Conservation (phyloP, 1,139 yeast species). For the Suzukiozyma palmioleophila region DNA sequence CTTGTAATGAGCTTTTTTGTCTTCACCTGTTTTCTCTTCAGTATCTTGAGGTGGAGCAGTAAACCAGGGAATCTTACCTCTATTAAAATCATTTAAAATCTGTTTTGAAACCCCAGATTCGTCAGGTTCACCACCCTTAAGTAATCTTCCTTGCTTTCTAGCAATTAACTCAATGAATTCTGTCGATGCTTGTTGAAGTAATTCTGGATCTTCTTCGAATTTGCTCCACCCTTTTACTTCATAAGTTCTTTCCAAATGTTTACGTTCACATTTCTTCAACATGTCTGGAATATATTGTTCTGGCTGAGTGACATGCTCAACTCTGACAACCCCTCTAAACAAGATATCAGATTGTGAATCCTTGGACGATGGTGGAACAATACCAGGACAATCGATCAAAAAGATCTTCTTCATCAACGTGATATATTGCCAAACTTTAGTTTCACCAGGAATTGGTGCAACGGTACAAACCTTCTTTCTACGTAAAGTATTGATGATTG, state of each 20-base stretch:
- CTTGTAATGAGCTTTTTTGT: constrained; percentile 50
- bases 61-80: constrained; percentile 98
- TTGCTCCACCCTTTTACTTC: constrained; percentile 87
- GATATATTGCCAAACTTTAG: constrained; percentile 98
- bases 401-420: constrained; percentile 94
- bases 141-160: constrained; percentile 83
- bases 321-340: constrained; percentile 96
- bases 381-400: constrained; percentile 97
- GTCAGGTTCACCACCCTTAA: constrained; percentile 98
- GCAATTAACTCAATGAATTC: constrained; percentile 90
- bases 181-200: constrained; percentile 52
- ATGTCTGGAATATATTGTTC: constrained; percentile 93
- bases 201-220: constrained; percentile 36
- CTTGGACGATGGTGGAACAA: constrained; percentile 89
- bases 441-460: constrained; percentile 98
- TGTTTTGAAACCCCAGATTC: constrained; percentile 90
- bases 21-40: constrained; percentile 49
- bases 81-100: constrained; percentile 86
- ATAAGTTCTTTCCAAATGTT: constrained; percentile 92
- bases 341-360: constrained; percentile 92
- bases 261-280: constrained; percentile 77
- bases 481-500: constrained; percentile 89
- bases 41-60: constrained; percentile 84
- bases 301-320: constrained; percentile 91
- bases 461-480: constrained; percentile 94